phyloP scores from a whole-genome alignment of 176 grass and related monocot genomes.

The Eremochloa ophiuroides region DNA sequence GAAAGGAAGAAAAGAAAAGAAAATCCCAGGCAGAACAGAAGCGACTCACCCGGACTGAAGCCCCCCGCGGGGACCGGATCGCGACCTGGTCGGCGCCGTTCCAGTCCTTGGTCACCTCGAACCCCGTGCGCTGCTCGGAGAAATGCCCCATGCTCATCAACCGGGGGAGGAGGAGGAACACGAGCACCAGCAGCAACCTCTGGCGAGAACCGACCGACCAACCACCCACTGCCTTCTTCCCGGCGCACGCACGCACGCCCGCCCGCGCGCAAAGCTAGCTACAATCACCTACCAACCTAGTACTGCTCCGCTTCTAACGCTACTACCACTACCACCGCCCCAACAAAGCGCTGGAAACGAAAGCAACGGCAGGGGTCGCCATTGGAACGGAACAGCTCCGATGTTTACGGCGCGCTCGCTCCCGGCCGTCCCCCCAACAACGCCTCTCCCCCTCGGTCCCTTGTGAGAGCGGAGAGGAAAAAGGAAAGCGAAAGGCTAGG shows the following conservation, averaged over 20 bases:
- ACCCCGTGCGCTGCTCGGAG: conserved; percentile 30
- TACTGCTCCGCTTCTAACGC: neutral
- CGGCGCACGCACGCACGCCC: conserved; percentile 22
- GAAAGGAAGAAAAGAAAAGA: neutral
- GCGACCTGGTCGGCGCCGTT: conserved; percentile 59
- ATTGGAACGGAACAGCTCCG: conserved; percentile 32
- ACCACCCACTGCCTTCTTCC: conserved; percentile 20
- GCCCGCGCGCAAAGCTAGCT: neutral
- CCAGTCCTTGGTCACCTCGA: conserved; percentile 63
- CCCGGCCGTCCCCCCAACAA: neutral
- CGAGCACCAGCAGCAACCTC: neutral
- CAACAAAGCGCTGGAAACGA: conserved; percentile 4
- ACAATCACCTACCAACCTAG: conserved; percentile 19
- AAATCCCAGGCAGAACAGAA: neutral
- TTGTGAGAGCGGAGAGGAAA: neutral
- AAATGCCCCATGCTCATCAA: conserved; percentile 55
- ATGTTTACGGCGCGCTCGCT: conserved; percentile 6
- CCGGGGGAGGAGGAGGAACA: neutral
- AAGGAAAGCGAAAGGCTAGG: neutral
- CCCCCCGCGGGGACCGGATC: conserved; percentile 51
- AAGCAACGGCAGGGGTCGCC: conserved; percentile 16
- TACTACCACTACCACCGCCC: neutral
- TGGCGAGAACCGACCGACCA: conserved; percentile 14
- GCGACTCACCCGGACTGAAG: conserved; percentile 57
- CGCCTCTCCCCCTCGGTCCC: neutral